These are phyloP conservation scores for Rhizoctonia solani DNA, from an alignment of 1,284 basidiomycete genomes.

Conservation along the genomic window DNA sequence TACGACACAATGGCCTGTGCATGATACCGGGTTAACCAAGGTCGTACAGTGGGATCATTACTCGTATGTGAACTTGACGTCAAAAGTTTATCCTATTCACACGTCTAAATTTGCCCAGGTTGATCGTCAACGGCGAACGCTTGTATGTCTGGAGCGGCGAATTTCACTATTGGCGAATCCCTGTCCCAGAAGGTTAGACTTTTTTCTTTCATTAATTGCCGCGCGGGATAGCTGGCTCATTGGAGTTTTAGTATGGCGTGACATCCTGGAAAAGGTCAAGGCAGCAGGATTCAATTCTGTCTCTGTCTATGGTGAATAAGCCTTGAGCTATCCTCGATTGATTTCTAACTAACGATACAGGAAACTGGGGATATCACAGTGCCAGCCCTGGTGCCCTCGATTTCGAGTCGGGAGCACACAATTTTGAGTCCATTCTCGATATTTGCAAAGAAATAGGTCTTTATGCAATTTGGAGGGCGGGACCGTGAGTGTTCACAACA, in stretches of 20 bases:
- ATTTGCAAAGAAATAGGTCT: constrained; percentile 34
- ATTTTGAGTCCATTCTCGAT: constrained; percentile 33
- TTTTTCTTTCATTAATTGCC: background rate
- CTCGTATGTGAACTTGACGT: constrained; percentile 11
- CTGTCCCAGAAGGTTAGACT: constrained; percentile 27
- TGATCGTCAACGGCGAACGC: constrained; percentile 34
- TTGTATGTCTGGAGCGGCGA: constrained; percentile 35
- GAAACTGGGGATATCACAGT: constrained; percentile 34
- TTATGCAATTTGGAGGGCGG: constrained; percentile 34
- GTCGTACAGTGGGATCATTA: constrained; percentile 35
- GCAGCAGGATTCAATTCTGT: constrained; percentile 36
- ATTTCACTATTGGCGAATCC: constrained; percentile 37
- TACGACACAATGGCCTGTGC: constrained; percentile 31
- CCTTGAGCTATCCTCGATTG: background rate
- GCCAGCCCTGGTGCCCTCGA: constrained; percentile 27
- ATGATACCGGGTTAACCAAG: constrained; percentile 30
- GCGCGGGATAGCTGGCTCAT: background rate
- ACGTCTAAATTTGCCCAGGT: background rate
- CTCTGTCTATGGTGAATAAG: constrained; percentile 18
- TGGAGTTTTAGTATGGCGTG: constrained; percentile 31
- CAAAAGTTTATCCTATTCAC: background rate
- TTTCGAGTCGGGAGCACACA: constrained; percentile 32
- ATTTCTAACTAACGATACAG: constrained; percentile 2
- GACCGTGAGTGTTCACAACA: constrained; percentile 10
- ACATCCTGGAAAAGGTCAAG: constrained; percentile 35